Base-by-base conservation (phyloP, 208 protist genomes). In the Acanthamoeba triangularis region DNA sequence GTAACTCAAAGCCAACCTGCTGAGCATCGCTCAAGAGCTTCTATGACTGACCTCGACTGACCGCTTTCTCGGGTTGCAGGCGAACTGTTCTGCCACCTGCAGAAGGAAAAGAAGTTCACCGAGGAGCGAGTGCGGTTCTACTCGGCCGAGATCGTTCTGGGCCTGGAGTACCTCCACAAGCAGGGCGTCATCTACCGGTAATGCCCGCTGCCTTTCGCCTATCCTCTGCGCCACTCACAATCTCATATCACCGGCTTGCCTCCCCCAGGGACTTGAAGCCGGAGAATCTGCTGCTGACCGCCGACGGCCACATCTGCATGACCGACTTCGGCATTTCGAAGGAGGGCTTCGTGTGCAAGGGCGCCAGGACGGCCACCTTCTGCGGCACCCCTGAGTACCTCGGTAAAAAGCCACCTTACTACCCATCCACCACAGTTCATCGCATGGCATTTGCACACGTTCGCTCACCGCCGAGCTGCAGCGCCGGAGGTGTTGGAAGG, bases 21-120 rank as follows among this genome's bases (percentile, higher is more conserved):
- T 10, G 1, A 1, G 23, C 23, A 65, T 25, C n/a, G 25, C 8
- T 72, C 0, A 3, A 1, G 2, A 37, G 65, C 30, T n/a, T n/a
- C 11, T 13, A 23, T 20, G 16, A 20, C 52, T 23, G 52, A 56
- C 52, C 52, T n/a, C n/a, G n/a, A n/a, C n/a, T n/a, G n/a, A n/a
- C n/a, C n/a, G 41, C 3, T 47, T 47, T 47, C 41, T 47, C 41
- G n/a, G 61, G 28, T 67, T 28, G 61, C 61, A 67, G 61, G 61
- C 61, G 99, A 99, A 88, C 95, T 99, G 33, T 99, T 99, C 96
- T 98, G 97, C 78, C 98, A 98, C 95, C 93, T 99, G 10, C 98
- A 99, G 96, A 97, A 98, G 74, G 35, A 97, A 33, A 59, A n/a
- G 13, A 54, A 41, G 37, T 95, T 96, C 92, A 33, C 3, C 7